Evolutionary conservation across 2,329 filamentous ascomycete species (phyloP).

Genomic region (Aspergillus carbonarius): DNA sequence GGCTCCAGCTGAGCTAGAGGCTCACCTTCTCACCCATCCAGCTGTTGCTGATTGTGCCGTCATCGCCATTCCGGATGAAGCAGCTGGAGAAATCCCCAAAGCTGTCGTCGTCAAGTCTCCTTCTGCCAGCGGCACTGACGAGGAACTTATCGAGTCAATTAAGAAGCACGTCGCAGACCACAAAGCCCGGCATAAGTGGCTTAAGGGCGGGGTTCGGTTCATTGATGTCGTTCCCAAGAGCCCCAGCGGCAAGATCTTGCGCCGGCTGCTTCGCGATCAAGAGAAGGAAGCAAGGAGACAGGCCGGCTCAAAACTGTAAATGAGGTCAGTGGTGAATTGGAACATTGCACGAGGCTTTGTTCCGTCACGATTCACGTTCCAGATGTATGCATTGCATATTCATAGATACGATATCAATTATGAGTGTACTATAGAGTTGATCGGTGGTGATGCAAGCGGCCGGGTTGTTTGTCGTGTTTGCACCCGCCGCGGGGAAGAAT

Average conservation of each 20-base stretch:
- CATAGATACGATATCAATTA: not conserved
- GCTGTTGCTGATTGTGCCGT: conserved; percentile 77
- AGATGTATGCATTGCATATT: not conserved
- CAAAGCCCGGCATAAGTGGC: conserved; percentile 63
- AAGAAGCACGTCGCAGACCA: conserved; percentile 59
- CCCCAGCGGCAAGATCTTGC: conserved; percentile 62
- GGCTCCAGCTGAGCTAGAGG: conserved; percentile 78
- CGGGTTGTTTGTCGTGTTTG: conserved; percentile 27
- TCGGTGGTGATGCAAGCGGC: not conserved
- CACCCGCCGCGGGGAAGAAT: conserved; percentile 23
- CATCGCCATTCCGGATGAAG: conserved; percentile 67
- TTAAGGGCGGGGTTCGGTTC: conserved; percentile 60
- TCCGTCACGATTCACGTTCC: not conserved
- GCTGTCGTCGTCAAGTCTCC: conserved; percentile 62
- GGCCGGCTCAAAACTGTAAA: conserved; percentile 64
- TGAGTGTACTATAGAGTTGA: not conserved
- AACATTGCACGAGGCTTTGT: not conserved
- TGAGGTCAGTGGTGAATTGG: not conserved
- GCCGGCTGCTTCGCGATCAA: conserved; percentile 67
- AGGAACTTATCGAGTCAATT: conserved; percentile 51
- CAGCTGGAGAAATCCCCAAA: conserved; percentile 63
- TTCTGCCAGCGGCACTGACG: conserved; percentile 54
- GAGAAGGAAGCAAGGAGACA: conserved; percentile 68
- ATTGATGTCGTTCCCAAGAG: conserved; percentile 60
- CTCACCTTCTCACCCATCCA: conserved; percentile 72